Evolutionary conservation across 169 alveolate genomes (phyloP).

Genomic region (Plasmodium relictum): DNA sequence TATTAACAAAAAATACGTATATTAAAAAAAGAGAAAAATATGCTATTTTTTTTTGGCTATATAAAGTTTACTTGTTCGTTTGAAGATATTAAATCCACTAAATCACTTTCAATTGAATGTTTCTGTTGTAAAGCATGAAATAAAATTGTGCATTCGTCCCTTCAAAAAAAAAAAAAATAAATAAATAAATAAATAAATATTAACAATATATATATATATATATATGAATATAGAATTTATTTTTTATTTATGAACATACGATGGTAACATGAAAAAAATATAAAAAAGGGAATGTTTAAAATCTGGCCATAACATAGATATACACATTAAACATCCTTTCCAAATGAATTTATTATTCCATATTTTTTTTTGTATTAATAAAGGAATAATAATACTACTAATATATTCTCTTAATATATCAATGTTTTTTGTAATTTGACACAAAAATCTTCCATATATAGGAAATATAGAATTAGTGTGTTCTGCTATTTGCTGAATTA

Average conservation of each 20-base stretch:
- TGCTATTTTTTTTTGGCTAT: background rate
- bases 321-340: conserved; percentile 76
- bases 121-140: conserved; percentile 68
- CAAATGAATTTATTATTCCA: conserved; percentile 75
- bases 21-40: background rate
- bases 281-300: conserved; percentile 75
- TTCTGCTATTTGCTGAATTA: conserved; percentile 74
- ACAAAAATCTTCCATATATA: conserved; percentile 72
- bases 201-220: background rate
- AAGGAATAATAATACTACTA: conserved; percentile 75
- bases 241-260: conserved; percentile 39
- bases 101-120: conserved; percentile 45
- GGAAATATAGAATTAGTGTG: conserved; percentile 57
- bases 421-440: conserved; percentile 72
- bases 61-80: conserved; percentile 63
- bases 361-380: conserved; percentile 73
- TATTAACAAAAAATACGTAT: background rate
- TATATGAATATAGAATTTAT: background rate
- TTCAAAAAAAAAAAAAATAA: conserved; percentile 48
- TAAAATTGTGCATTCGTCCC: conserved; percentile 59
- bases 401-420: conserved; percentile 65
- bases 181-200: conserved; percentile 11
- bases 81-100: conserved; percentile 57
- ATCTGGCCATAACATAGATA: conserved; percentile 75
- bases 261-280: conserved; percentile 72